These are phyloP conservation scores for Articulospora tetracladia DNA, from an alignment of 495 filamentous ascomycete genomes.

Conservation along the genomic window DNA sequence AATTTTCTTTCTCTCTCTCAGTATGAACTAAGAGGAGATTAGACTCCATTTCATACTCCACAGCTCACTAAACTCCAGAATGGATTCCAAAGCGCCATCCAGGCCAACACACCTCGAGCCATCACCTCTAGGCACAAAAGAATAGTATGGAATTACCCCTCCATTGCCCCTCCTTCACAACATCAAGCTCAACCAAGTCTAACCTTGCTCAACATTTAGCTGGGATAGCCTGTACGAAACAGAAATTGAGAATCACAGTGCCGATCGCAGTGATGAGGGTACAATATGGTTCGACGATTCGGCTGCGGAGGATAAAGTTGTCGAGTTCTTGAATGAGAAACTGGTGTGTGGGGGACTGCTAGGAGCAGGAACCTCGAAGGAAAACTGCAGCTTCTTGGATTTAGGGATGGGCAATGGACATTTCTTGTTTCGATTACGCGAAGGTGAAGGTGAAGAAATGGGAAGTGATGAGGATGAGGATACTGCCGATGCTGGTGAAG, in stretches of 20 bases:
- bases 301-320: slow-evolving; percentile 57
- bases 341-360: slow-evolving; percentile 18
- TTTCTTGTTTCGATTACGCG: slow-evolving; percentile 76
- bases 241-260: slow-evolving; percentile 58
- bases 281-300: slow-evolving; percentile 77
- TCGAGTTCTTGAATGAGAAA: slow-evolving; percentile 44
- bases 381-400: slow-evolving; percentile 49
- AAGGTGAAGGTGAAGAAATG: slow-evolving; percentile 44
- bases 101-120: slow-evolving; percentile 50
- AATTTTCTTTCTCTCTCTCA: too few species aligned
- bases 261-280: slow-evolving; percentile 59
- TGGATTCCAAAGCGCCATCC: background rate
- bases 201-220: slow-evolving; percentile 32
- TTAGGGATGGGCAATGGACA: slow-evolving; percentile 92
- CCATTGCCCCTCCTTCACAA: background rate
- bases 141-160: slow-evolving; percentile 50
- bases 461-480: slow-evolving; percentile 30
- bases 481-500: slow-evolving; percentile 12
- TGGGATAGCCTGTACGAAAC: slow-evolving; percentile 64
- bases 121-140: slow-evolving; percentile 63
- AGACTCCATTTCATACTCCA: too few species aligned
- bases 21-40: too few species aligned
- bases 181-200: background rate
- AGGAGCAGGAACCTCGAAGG: background rate
- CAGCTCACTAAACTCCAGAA: too few species aligned